A percentile compares a stretch with the other conserved stretches of the same genome.
Evolutionary conservation across 164 flowering plant species (phyloP).

Genomic region (Pachysandra terminalis): DNA sequence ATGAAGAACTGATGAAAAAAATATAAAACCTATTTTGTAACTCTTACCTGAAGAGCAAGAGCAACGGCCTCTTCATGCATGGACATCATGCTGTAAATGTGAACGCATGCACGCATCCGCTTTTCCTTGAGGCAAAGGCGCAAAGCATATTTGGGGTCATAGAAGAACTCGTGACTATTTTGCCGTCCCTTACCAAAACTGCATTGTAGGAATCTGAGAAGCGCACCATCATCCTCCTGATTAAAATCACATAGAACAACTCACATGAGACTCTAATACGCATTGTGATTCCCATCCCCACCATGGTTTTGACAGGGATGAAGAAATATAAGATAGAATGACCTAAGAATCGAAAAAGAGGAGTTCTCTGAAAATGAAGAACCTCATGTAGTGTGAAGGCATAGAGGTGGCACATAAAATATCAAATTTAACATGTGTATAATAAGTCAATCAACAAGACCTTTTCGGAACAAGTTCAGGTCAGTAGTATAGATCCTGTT

Average conservation of each 20-base stretch:
- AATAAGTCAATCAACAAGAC: no score
- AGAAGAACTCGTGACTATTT: slow-evolving; percentile 89
- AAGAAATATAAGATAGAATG: background rate
- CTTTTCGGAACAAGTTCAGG: no score
- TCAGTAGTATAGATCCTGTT: no score
- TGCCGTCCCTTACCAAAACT: slow-evolving; percentile 88
- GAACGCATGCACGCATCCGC: slow-evolving; percentile 97
- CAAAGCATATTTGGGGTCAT: slow-evolving; percentile 96
- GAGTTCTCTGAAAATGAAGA: background rate
- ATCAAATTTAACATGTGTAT: no score
- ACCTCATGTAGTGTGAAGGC: background rate
- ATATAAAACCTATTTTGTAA: background rate
- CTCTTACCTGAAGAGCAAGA: slow-evolving; percentile 80
- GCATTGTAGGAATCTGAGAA: slow-evolving; percentile 88
- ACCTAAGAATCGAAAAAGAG: background rate
- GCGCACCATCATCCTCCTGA: slow-evolving; percentile 96
- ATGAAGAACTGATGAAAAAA: background rate
- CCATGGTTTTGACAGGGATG: background rate
- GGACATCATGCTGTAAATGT: slow-evolving; percentile 99
- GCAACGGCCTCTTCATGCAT: slow-evolving; percentile 99
- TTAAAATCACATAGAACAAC: slow-evolving; percentile 3
- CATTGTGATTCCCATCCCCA: background rate
- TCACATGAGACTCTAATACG: background rate
- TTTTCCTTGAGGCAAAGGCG: slow-evolving; percentile 93
- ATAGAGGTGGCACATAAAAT: no score